Percentiles rank a stretch among this genome's conserved stretches.
phyloP scores from a whole-genome alignment of 2,329 filamentous ascomycete genomes.

The Colletotrichum sp. region DNA sequence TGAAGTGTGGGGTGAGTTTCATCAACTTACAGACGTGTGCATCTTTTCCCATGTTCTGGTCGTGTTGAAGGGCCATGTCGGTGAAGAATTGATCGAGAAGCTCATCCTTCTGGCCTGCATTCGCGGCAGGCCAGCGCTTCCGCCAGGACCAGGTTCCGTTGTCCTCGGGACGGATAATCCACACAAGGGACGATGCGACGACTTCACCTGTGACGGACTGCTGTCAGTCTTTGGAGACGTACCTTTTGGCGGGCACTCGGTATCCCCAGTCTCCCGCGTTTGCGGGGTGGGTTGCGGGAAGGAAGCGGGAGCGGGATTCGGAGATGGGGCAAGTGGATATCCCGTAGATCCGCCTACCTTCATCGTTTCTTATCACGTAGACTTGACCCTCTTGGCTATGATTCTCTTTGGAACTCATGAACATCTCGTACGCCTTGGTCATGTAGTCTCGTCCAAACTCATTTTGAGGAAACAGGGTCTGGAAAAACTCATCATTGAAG shows the following conservation, averaged over 20 bases:
- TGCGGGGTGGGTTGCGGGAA: background rate
- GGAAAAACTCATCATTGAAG: conserved; percentile 18
- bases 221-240: background rate
- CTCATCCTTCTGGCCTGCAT: conserved; percentile 7
- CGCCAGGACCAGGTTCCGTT: conserved; percentile 13
- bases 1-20: too few species aligned
- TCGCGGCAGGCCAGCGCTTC: conserved; percentile 14
- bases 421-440: background rate
- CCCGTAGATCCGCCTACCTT: background rate
- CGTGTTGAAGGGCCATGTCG: conserved; percentile 22
- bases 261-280: background rate
- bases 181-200: conserved; percentile 1
- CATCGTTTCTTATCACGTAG: conserved; percentile 8
- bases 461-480: conserved; percentile 11
- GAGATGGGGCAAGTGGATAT: background rate
- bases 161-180: conserved; percentile 14
- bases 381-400: conserved; percentile 2
- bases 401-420: conserved; percentile 5
- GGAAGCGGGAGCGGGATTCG: background rate
- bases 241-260: background rate
- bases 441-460: conserved; percentile 11
- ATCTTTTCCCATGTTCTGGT: conserved; percentile 9
- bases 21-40: conserved; percentile 23
- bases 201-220: background rate
- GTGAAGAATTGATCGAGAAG: conserved; percentile 20